These are phyloP conservation scores for Afroboletus lepidellus DNA, from an alignment of 1,284 basidiomycete species.

Conservation along the genomic window DNA sequence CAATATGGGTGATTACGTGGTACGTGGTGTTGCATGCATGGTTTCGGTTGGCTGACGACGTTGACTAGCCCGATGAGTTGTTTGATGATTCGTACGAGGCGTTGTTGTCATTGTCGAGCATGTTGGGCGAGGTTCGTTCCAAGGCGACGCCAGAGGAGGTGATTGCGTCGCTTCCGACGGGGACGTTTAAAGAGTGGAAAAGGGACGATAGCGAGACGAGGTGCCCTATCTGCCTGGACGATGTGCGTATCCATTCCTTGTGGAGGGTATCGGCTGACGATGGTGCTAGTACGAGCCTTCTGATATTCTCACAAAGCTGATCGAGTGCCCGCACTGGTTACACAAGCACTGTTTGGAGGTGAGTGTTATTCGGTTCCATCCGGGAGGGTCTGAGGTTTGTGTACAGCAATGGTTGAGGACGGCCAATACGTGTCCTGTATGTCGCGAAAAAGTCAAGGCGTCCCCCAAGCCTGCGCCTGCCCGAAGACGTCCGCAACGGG, in stretches of 20 bases:
- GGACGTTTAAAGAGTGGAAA: constrained; percentile 64
- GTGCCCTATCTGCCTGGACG: constrained; percentile 78
- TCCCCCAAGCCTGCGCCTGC: constrained; percentile 26
- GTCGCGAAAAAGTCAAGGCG: constrained; percentile 49
- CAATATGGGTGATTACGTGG: constrained; percentile 60
- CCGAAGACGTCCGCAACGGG: constrained; percentile 19
- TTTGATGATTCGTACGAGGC: constrained; percentile 71
- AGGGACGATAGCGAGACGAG: constrained; percentile 60
- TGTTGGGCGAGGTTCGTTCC: constrained; percentile 64
- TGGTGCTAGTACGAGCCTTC: constrained; percentile 51
- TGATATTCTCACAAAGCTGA: constrained; percentile 59
- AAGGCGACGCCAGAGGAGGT: constrained; percentile 59
- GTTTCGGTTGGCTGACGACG: constrained; percentile 3
- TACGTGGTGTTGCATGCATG: constrained; percentile 29
- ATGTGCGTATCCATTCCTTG: constrained; percentile 46
- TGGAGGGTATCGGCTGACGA: constrained; percentile 8
- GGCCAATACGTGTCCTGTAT: constrained; percentile 67
- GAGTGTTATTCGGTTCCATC: constrained; percentile 11
- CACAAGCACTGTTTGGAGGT: constrained; percentile 72
- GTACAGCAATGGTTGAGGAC: constrained; percentile 64
- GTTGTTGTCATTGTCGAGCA: constrained; percentile 53
- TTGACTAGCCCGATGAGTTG: constrained; percentile 61
- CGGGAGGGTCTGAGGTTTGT: background rate
- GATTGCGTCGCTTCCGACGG: constrained; percentile 56
- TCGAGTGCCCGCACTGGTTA: constrained; percentile 74